Percentiles rank a stretch among this genome's conserved stretches.
Evolutionary conservation across 2,329 filamentous ascomycete genomes (phyloP).

Genomic region (Aspergillus fischeri): DNA sequence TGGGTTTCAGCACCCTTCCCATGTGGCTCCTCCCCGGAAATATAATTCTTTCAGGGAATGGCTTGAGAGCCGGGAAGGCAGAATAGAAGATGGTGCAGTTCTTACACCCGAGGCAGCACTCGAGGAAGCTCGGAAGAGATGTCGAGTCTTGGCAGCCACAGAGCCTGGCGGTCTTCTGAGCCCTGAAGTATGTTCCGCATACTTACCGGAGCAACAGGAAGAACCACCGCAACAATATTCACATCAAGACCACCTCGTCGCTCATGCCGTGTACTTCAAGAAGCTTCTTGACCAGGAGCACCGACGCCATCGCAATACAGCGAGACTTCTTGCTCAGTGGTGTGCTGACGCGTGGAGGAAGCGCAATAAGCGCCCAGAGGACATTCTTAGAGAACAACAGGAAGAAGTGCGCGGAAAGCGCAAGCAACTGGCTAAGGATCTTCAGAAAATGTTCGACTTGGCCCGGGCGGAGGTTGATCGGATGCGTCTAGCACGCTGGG

Average conservation of each 20-base stretch:
- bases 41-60: conserved; percentile 60
- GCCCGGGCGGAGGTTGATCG: conserved; percentile 57
- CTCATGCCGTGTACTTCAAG: conserved; percentile 75
- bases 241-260: conserved; percentile 79
- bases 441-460: conserved; percentile 59
- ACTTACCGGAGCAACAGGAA: conserved; percentile 66
- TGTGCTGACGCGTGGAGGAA: conserved; percentile 42
- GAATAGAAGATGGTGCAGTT: conserved; percentile 41
- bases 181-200: conserved; percentile 64
- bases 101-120: conserved; percentile 58
- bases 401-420: conserved; percentile 66
- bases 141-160: conserved; percentile 67
- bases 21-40: conserved; percentile 44
- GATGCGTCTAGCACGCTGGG: conserved; percentile 53
- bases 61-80: conserved; percentile 51
- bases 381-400: conserved; percentile 73
- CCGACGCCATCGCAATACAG: conserved; percentile 67
- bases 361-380: conserved; percentile 54
- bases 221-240: conserved; percentile 77
- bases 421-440: conserved; percentile 63
- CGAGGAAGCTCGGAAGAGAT: conserved; percentile 66
- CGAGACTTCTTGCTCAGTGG: conserved; percentile 68
- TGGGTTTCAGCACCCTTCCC: conserved; percentile 49
- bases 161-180: conserved; percentile 73
- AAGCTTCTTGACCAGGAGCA: conserved; percentile 77